Evolutionary conservation across 305 asterid genomes (phyloP), one percentile per base, ranked within the genome.

Genomic region (Plantago rigida): DNA sequence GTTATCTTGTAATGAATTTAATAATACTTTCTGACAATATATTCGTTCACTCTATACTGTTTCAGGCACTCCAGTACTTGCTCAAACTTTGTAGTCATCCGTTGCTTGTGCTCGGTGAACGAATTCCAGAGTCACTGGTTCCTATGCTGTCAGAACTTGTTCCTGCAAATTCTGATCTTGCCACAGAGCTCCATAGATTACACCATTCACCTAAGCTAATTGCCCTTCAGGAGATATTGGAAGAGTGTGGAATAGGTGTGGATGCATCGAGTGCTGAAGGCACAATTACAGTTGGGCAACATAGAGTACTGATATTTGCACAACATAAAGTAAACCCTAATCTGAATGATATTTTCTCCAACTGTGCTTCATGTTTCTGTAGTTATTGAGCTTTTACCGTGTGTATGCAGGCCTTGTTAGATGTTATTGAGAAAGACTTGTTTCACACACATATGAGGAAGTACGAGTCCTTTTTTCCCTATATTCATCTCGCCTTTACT

Each of bases 81-180:
- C 77, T 93, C 69, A 93, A 93, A 79, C 94, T 93, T 55, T 89
- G 99, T 75, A 89, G 99, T 71, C 99, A 93, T 76, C 99, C 99
- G 13, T 73, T 89, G 72, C 95, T 93, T 61, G 97, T 89, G 53
- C 66, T 83, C 64, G 89, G 97, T 68, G 94, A 85, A 72, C 83
- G 80, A 68, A 72, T 81, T 71, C 84, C 94, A 39, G 99, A 93
- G 58, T 75, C 96, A 19, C 79, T 89, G 45, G 63, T 87, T 51
- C 81, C 86, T 47, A 51, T 63, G 72, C 73, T 93, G 63, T 84
- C 95, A 22, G 97, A 85, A 69, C 81, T 78, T 71, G 73, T 83
- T 73, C 90, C 95, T 72, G 73, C 81, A 56, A 81, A 73, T 73
- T 63, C 86, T 54, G 89, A 85, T 71, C 71, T 80, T 28, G 76